A percentile compares a stretch with the other conserved stretches of the same genome.
phyloP scores from a whole-genome alignment of 1,139 yeast genomes.

The Suzukiozyma palmioleophila region DNA sequence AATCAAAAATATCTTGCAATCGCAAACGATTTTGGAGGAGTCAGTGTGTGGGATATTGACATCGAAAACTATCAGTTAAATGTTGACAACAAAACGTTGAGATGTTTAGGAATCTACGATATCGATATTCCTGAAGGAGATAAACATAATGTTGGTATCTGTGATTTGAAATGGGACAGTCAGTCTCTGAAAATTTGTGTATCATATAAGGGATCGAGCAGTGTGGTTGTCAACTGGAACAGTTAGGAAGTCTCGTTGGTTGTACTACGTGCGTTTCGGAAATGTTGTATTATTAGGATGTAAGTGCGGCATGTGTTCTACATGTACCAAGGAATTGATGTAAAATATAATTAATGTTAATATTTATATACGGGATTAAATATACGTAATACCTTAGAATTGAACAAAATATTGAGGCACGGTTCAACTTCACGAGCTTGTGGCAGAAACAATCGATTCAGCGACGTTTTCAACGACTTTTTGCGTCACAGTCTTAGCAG shows the following conservation, averaged over 20 bases:
- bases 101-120: constrained; percentile 23
- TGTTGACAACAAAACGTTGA: constrained; percentile 10
- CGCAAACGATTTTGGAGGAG: constrained; percentile 60
- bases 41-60: constrained; percentile 49
- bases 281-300: neutral
- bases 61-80: constrained; percentile 8
- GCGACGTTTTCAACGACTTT: constrained; percentile 18
- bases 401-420: neutral
- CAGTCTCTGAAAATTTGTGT: constrained; percentile 30
- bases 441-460: constrained; percentile 15
- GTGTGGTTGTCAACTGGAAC: constrained; percentile 29
- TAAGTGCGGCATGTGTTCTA: too few relatives aligned
- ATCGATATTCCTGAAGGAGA: constrained; percentile 10
- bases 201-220: constrained; percentile 40
- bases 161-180: constrained; percentile 43
- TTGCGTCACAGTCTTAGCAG: constrained; percentile 18
- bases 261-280: neutral
- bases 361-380: neutral
- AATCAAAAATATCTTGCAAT: constrained; percentile 47
- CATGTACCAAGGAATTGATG: too few relatives aligned
- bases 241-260: neutral
- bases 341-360: neutral
- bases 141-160: constrained; percentile 25
- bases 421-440: constrained; percentile 9
- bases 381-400: neutral